Evolutionary conservation across 768 basidiomycete species (phyloP), one percentile per base, ranked within the genome.

Genomic region (Hemileccinum impolitum): DNA sequence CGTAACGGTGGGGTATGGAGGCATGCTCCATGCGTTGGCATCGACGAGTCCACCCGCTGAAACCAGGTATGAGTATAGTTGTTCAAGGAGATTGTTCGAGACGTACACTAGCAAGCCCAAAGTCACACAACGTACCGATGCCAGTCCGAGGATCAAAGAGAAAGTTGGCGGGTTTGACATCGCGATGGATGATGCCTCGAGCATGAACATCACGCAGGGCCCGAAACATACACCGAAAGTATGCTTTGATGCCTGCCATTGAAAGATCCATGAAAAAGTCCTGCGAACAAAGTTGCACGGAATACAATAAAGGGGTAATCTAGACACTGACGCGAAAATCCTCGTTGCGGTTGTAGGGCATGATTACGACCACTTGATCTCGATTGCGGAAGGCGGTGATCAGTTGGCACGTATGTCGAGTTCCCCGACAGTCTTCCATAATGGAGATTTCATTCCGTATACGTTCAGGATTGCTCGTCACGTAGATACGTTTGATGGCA

Each of bases 91-190:
- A 19, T 34, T 30, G 26, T 28, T 18, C 35, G 34, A 49, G 11
- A 71, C 87, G 58, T 68, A 94, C 94, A 60, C 91, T 92, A 9
- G 96, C 96, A 4, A 99, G 77, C 17, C 96, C 96, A 63, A 97
- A 96, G 68, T 98, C 96, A 56, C 91, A 92, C 8, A 99, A 71
- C 1, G 87, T 88, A 19, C 96, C 96, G 12, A 83, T 74, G 10
- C 87, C 87, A 7, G 85, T 87, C 32, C 76, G 79, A 32, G 90
- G 85, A 66, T 98, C 91, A 65, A 87, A 97, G 31, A 98, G 76
- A 66, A 98, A 98, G 67, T 98, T 98, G 51, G 94, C 95, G 18
- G 95, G 94, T 64, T 98, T 98, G 59, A 98, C 90, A 68, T 98
- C 95, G 39, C 95, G 90, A 66, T 98, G 95, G 44, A 98, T 90